phyloP scores from a whole-genome alignment of 345 rosid genomes.

The Brassica cretica region DNA sequence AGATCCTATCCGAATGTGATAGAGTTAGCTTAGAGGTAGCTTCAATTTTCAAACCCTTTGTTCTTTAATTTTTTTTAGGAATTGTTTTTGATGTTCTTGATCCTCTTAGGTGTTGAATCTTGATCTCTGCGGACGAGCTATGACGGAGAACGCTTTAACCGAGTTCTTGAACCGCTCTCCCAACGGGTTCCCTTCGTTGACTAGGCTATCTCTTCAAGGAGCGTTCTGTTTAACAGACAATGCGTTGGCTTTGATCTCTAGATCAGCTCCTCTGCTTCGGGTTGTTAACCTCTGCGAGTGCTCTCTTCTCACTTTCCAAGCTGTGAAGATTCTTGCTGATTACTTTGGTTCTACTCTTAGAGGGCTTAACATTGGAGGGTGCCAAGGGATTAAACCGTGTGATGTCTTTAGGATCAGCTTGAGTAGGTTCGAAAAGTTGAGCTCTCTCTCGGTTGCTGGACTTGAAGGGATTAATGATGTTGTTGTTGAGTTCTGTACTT shows the following conservation, averaged over 20 bases:
- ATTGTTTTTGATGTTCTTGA: background rate
- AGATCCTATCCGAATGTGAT: conserved; percentile 40
- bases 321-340: conserved; percentile 39
- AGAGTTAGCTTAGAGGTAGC: conserved; percentile 40
- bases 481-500: conserved; percentile 28
- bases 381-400: conserved; percentile 42
- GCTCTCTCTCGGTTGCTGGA: conserved; percentile 48
- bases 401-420: conserved; percentile 36
- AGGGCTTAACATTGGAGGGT: conserved; percentile 53
- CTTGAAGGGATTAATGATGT: conserved; percentile 40
- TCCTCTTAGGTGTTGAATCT: conserved; percentile 48
- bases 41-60: no score
- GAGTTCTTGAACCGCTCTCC: conserved; percentile 38
- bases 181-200: conserved; percentile 39
- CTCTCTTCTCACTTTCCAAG: conserved; percentile 43
- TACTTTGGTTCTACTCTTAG: conserved; percentile 38
- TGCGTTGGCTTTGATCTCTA: conserved; percentile 36
- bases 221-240: conserved; percentile 47
- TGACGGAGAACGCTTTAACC: conserved; percentile 39
- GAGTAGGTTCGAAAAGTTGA: conserved; percentile 36
- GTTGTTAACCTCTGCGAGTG: conserved; percentile 51
- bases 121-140: conserved; percentile 45
- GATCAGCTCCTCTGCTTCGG: conserved; percentile 46
- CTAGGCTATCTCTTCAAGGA: conserved; percentile 48
- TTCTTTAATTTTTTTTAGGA: background rate